Percentiles rank a stretch among this genome's conserved stretches.
These are phyloP conservation scores for Prunus mongolica DNA, from an alignment of 306 rosid species.

Conservation along the genomic window DNA sequence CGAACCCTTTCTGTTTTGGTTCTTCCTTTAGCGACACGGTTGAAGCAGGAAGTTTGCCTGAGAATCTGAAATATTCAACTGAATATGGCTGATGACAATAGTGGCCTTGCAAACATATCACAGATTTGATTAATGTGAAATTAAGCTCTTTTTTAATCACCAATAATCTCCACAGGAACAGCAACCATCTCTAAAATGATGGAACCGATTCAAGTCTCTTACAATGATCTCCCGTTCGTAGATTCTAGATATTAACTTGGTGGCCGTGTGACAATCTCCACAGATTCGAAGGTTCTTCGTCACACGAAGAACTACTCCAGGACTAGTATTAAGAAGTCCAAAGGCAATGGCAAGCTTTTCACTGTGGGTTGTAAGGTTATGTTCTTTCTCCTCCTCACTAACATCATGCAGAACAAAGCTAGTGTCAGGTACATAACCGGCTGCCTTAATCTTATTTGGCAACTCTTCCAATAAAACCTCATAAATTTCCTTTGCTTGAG, in stretches of 20 bases:
- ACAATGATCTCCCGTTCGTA: conserved; percentile 19
- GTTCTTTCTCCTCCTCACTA: conserved; percentile 35
- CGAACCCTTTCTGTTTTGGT: background rate
- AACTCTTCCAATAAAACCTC: conserved; percentile 12
- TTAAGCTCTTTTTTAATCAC: conserved; percentile 3
- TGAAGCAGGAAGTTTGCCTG: background rate
- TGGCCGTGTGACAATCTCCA: conserved; percentile 27
- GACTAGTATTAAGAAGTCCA: conserved; percentile 26
- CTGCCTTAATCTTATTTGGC: conserved; percentile 19
- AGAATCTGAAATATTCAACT: background rate
- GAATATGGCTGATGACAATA: background rate
- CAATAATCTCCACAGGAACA: conserved; percentile 38
- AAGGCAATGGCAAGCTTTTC: conserved; percentile 34
- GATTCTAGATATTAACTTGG: conserved; percentile 22
- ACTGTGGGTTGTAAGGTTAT: conserved; percentile 22
- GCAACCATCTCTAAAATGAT: conserved; percentile 19
- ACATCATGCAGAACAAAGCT: conserved; percentile 24
- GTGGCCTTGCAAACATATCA: background rate
- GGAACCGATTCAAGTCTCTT: conserved; percentile 25
- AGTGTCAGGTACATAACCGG: conserved; percentile 29
- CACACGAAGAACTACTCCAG: conserved; percentile 16
- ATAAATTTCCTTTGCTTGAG: conserved; percentile 22
- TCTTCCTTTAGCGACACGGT: background rate
- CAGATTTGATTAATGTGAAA: background rate
- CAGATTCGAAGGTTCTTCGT: conserved; percentile 30